Evolutionary conservation across 495 filamentous ascomycete species (phyloP).

Genomic region (Evansstolkia leycettana): DNA sequence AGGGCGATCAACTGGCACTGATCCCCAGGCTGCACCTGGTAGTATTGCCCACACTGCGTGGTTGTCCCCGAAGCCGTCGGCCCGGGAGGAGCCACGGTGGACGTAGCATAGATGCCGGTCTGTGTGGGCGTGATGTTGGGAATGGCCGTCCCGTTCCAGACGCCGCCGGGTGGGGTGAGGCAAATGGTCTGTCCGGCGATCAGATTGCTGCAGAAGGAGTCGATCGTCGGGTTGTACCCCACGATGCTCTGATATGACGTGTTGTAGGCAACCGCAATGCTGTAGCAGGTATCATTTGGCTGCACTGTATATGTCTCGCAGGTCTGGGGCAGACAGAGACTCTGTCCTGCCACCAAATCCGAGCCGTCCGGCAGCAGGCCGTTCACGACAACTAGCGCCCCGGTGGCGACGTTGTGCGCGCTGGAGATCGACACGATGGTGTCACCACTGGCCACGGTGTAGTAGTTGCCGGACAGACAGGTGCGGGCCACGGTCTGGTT

Average conservation of each 20-base stretch:
- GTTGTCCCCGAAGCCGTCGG: too few relatives aligned
- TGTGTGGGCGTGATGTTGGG: too few relatives aligned
- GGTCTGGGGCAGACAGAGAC: constrained; percentile 5
- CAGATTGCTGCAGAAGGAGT: constrained; percentile 10
- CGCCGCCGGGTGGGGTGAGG: too few relatives aligned
- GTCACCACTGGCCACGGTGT: constrained; percentile 8
- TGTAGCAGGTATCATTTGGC: constrained; percentile 13
- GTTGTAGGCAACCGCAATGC: constrained; percentile 7
- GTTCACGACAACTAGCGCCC: constrained; percentile 12
- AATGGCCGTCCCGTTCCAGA: too few relatives aligned
- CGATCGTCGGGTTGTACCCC: constrained; percentile 15
- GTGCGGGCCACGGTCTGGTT: too few relatives aligned
- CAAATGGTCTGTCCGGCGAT: too few relatives aligned
- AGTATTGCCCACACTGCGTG: too few relatives aligned
- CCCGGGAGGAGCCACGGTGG: too few relatives aligned
- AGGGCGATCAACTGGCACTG: too few relatives aligned
- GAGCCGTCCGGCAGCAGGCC: constrained; percentile 4
- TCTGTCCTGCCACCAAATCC: constrained; percentile 3
- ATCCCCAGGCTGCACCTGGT: too few relatives aligned
- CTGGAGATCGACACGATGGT: constrained; percentile 15
- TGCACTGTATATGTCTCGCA: constrained; percentile 7
- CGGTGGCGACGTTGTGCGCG: constrained; percentile 13
- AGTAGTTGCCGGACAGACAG: too few relatives aligned
- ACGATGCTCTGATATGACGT: constrained; percentile 1
- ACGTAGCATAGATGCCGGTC: too few relatives aligned